These are phyloP conservation scores for Paraphoma chrysanthemicola DNA, from an alignment of 2,329 filamentous ascomycete genomes.

Conservation along the genomic window DNA sequence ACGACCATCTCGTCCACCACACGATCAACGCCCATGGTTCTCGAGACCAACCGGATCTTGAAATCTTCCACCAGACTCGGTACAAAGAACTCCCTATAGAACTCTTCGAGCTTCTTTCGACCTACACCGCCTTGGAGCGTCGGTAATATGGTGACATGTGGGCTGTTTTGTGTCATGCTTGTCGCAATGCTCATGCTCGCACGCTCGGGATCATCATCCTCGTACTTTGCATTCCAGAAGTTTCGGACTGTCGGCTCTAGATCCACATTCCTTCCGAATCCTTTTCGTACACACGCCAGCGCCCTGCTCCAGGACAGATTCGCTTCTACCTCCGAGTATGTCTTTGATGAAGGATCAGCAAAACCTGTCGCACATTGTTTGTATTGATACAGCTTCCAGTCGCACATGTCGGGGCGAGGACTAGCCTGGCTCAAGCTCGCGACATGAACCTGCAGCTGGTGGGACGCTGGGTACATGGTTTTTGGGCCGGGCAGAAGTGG, in stretches of 20 bases:
- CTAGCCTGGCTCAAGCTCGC: conserved; percentile 45
- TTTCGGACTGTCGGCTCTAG: conserved; percentile 41
- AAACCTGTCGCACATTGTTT: conserved; percentile 48
- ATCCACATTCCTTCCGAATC: conserved; percentile 45
- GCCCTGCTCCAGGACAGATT: conserved; percentile 53
- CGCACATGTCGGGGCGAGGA: conserved; percentile 40
- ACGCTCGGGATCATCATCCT: conserved; percentile 38
- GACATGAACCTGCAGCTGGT: conserved; percentile 51
- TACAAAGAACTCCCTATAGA: conserved; percentile 65
- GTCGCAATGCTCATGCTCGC: conserved; percentile 39
- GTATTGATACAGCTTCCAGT: conserved; percentile 51
- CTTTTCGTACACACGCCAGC: conserved; percentile 45
- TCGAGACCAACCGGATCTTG: conserved; percentile 60
- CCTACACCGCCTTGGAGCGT: conserved; percentile 55
- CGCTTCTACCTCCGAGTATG: conserved; percentile 51
- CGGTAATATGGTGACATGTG: conserved; percentile 49
- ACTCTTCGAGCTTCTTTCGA: conserved; percentile 52
- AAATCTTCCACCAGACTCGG: conserved; percentile 61
- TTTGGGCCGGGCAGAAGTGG: conserved; percentile 45
- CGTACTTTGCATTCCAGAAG: conserved; percentile 45
- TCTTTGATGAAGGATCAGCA: conserved; percentile 49
- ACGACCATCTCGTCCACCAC: conserved; percentile 67
- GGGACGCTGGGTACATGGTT: conserved; percentile 46
- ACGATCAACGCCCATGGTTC: conserved; percentile 63
- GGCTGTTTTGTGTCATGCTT: conserved; percentile 42